Evolutionary conservation across 2,329 filamentous ascomycete species (phyloP).

Genomic region (Pestalotiopsis sp.): DNA sequence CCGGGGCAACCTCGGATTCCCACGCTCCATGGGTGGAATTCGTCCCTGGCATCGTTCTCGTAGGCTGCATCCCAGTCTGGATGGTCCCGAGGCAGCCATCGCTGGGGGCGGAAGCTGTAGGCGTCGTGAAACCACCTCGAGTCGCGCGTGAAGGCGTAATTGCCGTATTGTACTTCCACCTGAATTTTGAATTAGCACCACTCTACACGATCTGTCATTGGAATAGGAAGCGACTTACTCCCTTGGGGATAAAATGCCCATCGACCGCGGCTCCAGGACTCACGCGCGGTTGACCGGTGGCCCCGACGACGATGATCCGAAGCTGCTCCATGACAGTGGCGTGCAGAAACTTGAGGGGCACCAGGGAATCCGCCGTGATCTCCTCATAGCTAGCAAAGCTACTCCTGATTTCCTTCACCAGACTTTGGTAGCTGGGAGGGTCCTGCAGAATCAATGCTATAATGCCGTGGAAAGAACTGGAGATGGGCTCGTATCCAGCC

Average conservation of each 20-base stretch:
- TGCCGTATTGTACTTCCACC: not conserved
- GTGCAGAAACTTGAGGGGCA: conserved; percentile 21
- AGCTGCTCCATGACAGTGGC: conserved; percentile 23
- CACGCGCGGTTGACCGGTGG: conserved; percentile 21
- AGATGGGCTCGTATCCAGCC: conserved; percentile 21
- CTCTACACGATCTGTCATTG: not conserved
- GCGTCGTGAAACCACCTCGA: conserved; percentile 15
- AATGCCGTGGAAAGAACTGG: conserved; percentile 22
- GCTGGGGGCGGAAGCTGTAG: conserved; percentile 18
- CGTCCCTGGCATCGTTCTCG: conserved; percentile 16
- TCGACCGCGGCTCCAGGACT: conserved; percentile 28
- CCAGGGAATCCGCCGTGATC: conserved; percentile 17
- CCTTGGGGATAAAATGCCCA: conserved; percentile 23
- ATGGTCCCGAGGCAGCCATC: conserved; percentile 20
- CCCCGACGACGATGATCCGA: conserved; percentile 17
- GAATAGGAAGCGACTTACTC: conserved; percentile 15
- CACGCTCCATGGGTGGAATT: conserved; percentile 20
- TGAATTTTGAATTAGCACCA: not conserved
- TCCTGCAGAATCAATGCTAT: not conserved
- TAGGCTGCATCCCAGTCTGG: conserved; percentile 16
- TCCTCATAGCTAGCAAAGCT: conserved; percentile 23
- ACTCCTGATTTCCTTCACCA: conserved; percentile 21
- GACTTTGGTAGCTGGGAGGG: not conserved
- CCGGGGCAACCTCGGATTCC: conserved; percentile 18
- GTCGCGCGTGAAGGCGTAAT: not conserved